These are phyloP conservation scores for Chalciporus pseudorubinellus DNA, from an alignment of 768 basidiomycete species.

Conservation along the genomic window DNA sequence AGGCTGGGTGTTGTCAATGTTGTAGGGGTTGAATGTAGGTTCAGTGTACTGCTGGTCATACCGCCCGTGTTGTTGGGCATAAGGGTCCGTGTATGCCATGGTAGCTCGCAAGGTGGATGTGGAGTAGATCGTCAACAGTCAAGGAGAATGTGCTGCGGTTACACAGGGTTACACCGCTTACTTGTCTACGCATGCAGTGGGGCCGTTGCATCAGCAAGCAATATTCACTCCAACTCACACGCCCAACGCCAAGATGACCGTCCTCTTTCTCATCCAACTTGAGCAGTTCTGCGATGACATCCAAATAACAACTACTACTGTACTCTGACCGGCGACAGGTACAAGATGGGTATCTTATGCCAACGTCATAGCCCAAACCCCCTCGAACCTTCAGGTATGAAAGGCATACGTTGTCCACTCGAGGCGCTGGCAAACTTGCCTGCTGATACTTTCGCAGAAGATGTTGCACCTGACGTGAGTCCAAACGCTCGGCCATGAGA, in stretches of 20 bases:
- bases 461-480: conserved; percentile 15
- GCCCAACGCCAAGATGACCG: conserved; percentile 4
- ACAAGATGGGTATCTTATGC: neutral
- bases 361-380: conserved; percentile 28
- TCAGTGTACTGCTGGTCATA: conserved; percentile 35
- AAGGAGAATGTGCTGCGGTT: conserved; percentile 24
- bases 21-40: conserved; percentile 47
- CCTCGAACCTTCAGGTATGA: conserved; percentile 39
- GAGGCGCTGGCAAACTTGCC: conserved; percentile 18
- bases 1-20: conserved; percentile 36
- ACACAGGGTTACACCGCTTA: neutral
- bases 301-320: neutral
- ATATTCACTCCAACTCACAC: conserved; percentile 9
- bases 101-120: neutral
- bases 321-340: no score
- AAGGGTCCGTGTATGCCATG: conserved; percentile 58
- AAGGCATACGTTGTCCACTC: conserved; percentile 52
- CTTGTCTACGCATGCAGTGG: neutral
- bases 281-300: neutral
- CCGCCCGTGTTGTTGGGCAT: conserved; percentile 36
- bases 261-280: no score
- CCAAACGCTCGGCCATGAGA: conserved; percentile 25
- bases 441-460: conserved; percentile 16
- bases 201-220: conserved; percentile 1
- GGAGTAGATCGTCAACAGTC: neutral